These are phyloP conservation scores for Euryodendron excelsum DNA, from an alignment of 148 eudicot species.

Conservation along the genomic window DNA sequence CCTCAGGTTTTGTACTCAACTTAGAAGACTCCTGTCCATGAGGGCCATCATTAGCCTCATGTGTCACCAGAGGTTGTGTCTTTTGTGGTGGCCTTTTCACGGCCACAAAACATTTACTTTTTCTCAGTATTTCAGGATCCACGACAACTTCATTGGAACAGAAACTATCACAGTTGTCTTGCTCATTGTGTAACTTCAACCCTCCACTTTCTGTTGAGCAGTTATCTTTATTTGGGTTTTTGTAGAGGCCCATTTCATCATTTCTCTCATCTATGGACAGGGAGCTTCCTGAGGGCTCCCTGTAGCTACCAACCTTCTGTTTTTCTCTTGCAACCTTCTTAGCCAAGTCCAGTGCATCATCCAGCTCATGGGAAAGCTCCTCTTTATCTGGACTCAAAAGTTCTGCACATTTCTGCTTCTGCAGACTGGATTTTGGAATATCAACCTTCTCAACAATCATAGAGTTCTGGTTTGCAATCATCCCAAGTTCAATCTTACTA, in stretches of 20 bases:
- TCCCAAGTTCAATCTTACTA: not conserved
- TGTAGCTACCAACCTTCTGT: not conserved
- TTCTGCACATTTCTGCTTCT: not conserved
- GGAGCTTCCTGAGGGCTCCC: slow-evolving; percentile 8
- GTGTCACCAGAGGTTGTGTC: not conserved
- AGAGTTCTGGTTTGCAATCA: not conserved
- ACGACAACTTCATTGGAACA: slow-evolving; percentile 14
- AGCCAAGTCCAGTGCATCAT: not conserved
- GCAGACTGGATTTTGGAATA: not conserved
- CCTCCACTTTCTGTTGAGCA: slow-evolving; percentile 15
- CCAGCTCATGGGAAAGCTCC: not conserved
- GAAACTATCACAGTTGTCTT: slow-evolving; percentile 6
- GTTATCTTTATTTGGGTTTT: slow-evolving; percentile 14
- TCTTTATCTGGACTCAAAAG: not conserved
- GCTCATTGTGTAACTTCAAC: slow-evolving; percentile 12
- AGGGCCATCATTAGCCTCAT: slow-evolving; percentile 17
- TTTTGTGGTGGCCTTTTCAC: not conserved
- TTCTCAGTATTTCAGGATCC: slow-evolving; percentile 1
- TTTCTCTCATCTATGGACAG: not conserved
- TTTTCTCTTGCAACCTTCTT: not conserved
- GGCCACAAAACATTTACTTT: not conserved
- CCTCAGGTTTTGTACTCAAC: slow-evolving; percentile 14
- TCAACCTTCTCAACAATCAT: not conserved
- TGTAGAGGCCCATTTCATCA: slow-evolving; percentile 22
- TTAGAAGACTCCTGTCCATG: slow-evolving; percentile 20